phyloP scores from a whole-genome alignment of 495 filamentous ascomycete species.

The Beverwykella pulmonaria region DNA sequence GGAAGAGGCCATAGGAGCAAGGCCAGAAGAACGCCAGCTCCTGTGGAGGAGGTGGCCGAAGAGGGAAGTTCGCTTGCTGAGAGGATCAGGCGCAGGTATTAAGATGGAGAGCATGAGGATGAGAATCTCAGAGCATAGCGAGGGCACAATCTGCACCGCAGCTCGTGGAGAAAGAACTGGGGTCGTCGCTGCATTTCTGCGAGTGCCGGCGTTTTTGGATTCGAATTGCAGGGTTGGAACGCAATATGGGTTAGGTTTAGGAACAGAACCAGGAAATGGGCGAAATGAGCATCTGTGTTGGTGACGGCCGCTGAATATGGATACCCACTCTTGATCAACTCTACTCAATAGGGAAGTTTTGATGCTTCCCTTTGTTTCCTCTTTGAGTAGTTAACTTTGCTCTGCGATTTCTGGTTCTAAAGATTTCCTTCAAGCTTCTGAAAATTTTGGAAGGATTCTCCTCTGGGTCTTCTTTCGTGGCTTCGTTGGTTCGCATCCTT shows the following conservation, averaged over 20 bases:
- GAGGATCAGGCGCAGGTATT: background rate
- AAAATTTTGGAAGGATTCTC: too few relatives aligned
- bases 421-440: too few relatives aligned
- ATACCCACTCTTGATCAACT: background rate
- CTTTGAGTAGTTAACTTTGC: background rate
- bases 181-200: background rate
- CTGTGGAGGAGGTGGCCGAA: slow-evolving; percentile 83
- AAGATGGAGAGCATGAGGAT: background rate
- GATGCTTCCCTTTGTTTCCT: background rate
- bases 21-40: slow-evolving; percentile 79
- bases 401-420: background rate
- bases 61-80: slow-evolving; percentile 6
- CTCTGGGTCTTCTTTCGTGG: too few relatives aligned
- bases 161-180: too few relatives aligned
- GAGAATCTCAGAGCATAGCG: background rate
- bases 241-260: background rate
- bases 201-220: background rate
- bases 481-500: too few relatives aligned
- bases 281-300: background rate
- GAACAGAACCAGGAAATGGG: background rate
- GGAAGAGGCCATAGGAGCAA: slow-evolving; percentile 70
- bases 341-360: background rate
- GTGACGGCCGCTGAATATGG: slow-evolving; percentile 8
- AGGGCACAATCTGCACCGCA: background rate
- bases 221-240: background rate